Conservation (phyloP, 441 rosid genomes). For the Capsella rubella region DNA sequence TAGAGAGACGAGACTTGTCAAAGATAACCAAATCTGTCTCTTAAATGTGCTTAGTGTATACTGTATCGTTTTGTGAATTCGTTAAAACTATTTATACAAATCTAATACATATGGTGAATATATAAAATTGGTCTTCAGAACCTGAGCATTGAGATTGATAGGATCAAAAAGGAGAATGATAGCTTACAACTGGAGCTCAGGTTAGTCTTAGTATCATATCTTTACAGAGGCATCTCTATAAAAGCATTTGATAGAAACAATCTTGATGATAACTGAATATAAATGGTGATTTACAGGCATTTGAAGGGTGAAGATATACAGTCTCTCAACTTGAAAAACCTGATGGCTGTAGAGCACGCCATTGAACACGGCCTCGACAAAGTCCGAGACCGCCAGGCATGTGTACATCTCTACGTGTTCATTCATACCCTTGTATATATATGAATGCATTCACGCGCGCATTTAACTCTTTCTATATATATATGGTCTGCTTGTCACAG, state of each 20-base stretch:
- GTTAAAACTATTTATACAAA: not conserved
- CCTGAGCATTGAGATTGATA: constrained; percentile 85
- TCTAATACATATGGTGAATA: constrained; percentile 6
- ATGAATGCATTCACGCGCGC: not conserved
- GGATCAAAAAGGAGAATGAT: constrained; percentile 90
- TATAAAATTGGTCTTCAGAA: constrained; percentile 48
- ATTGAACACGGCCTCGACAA: constrained; percentile 68
- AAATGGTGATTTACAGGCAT: constrained; percentile 55
- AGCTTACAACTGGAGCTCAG: constrained; percentile 85
- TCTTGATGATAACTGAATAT: not conserved
- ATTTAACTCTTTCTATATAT: not conserved
- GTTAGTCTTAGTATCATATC: constrained; percentile 41
- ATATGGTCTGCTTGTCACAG: constrained; percentile 45
- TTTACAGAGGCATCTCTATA: not conserved
- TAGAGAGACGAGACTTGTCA: constrained; percentile 18
- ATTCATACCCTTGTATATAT: not conserved
- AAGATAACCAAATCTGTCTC: not conserved
- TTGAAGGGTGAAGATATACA: constrained; percentile 80
- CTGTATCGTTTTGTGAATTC: not conserved
- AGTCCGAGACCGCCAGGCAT: constrained; percentile 67
- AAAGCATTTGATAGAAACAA: too few species aligned
- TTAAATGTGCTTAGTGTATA: not conserved
- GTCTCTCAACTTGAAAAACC: constrained; percentile 68
- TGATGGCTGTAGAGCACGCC: constrained; percentile 67
- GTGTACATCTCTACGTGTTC: not conserved